Evolutionary conservation across 2,329 filamentous ascomycete species (phyloP).

Genomic region (Davidsoniella neocaledoniae): DNA sequence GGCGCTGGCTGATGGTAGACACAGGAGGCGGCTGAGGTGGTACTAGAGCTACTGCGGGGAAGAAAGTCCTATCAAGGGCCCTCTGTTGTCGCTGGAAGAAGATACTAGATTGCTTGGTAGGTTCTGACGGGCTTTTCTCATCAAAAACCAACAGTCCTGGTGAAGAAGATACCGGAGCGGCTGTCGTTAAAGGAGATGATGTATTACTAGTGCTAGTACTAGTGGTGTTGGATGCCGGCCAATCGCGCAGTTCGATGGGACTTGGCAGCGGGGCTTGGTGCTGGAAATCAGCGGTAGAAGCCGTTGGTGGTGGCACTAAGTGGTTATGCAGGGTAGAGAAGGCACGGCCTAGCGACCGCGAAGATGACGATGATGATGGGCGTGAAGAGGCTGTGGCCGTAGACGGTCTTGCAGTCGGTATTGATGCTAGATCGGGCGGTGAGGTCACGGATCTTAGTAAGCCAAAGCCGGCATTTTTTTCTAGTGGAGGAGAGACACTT

Average conservation of each 20-base stretch:
- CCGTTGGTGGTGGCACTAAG: neutral
- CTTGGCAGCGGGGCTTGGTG: neutral
- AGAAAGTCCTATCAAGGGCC: neutral
- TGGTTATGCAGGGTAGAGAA: neutral
- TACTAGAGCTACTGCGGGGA: neutral
- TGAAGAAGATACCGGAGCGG: neutral
- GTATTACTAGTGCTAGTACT: neutral
- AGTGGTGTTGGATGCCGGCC: neutral
- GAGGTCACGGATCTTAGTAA: constrained; percentile 5
- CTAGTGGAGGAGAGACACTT: neutral
- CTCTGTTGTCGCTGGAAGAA: neutral
- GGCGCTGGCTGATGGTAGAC: too few species aligned
- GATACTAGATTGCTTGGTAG: neutral
- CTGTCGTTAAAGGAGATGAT: neutral
- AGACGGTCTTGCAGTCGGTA: neutral
- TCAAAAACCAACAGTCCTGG: too few species aligned
- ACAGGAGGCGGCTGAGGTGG: neutral
- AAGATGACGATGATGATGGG: neutral
- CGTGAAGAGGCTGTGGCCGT: neutral
- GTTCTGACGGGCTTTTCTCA: neutral
- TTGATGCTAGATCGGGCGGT: neutral
- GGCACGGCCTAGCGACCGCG: neutral
- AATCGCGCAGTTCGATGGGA: constrained; percentile 5
- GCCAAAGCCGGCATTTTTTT: constrained; percentile 4
- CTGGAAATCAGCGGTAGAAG: neutral